These are phyloP conservation scores for Cyberlindnera mrakii DNA, from an alignment of 805 yeast genomes.

Conservation along the genomic window DNA sequence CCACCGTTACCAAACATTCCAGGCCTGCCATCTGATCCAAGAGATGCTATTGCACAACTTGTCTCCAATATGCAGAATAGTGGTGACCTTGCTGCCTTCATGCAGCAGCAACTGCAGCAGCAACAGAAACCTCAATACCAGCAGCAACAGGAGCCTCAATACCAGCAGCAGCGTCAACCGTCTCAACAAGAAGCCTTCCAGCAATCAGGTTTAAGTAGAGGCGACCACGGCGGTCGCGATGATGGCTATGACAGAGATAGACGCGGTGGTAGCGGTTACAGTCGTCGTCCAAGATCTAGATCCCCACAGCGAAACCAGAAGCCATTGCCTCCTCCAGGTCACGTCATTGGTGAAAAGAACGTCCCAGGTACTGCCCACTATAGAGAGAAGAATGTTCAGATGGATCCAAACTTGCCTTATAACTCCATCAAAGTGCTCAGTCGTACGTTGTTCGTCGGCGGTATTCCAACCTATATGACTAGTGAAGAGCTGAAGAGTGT, in stretches of 20 bases:
- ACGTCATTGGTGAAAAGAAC: slow-evolving; percentile 54
- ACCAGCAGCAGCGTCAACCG: background rate
- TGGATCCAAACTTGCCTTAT: slow-evolving; percentile 66
- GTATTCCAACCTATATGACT: slow-evolving; percentile 79
- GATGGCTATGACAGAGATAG: slow-evolving; percentile 11
- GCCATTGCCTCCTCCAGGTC: slow-evolving; percentile 23
- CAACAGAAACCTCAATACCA: background rate
- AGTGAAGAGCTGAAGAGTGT: slow-evolving; percentile 65
- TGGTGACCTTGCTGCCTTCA: slow-evolving; percentile 22
- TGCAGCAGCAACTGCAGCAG: slow-evolving; percentile 14
- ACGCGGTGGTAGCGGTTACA: slow-evolving; percentile 14
- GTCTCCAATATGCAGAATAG: slow-evolving; percentile 11
- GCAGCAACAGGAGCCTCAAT: background rate
- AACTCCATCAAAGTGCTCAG: slow-evolving; percentile 79
- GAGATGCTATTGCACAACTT: slow-evolving; percentile 36
- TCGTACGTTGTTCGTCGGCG: slow-evolving; percentile 91
- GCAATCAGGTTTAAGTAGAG: slow-evolving; percentile 16
- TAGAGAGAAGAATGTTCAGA: slow-evolving; percentile 67
- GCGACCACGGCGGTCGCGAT: slow-evolving; percentile 15
- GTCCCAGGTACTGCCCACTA: slow-evolving; percentile 67
- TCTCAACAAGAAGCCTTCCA: slow-evolving; percentile 1
- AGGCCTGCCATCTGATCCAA: slow-evolving; percentile 28
- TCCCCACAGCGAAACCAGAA: slow-evolving; percentile 21
- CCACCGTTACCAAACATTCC: slow-evolving; percentile 10
- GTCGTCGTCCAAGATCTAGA: slow-evolving; percentile 23